Evolutionary conservation across 2,329 filamentous ascomycete genomes (phyloP), one percentile per base, ranked within the genome.

Genomic region (Pseudogymnoascus sp.): DNA sequence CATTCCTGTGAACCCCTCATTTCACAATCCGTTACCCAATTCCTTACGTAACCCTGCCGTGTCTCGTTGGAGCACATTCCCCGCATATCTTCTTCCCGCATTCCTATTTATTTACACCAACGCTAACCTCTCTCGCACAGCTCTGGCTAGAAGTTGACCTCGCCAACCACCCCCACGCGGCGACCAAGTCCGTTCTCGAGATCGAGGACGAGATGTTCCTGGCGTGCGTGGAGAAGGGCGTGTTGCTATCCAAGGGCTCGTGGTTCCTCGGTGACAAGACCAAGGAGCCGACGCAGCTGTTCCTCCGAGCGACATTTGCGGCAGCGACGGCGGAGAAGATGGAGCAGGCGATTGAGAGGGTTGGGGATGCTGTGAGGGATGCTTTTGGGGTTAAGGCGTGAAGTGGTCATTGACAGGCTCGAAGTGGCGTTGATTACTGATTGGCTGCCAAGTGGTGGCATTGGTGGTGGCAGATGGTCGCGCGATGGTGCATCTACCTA

Each of bases 151-250:
- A 83, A 61, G 78, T 95, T 16, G 82, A 91, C 68, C 84, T 85
- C 70, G 79, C 77, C 18, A 80, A 83, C 65, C 90, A 93, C 69
- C 90, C 90, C 0, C 75, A 83, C 11, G 80, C 81, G 37, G 73
- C 74, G 1, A 76, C 71, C 12, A 83, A 81, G 66, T 77, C 75
- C 59, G 78, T 91, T 55, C 74, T 83, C 23, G 84, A 85, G 37
- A 81, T 99, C 43, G 95, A 99, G 75, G 88, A 96, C 69, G 86
- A 90, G 62, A 91, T 99, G 49, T 97, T 96, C 80, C 76, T 89
- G 69, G 80, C 83, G 0, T 87, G 87, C 66, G 88, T 97, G 62
- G 83, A 87, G 3, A 83, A 88, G 69, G 89, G 90, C 21, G 90
- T 95, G 4, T 81, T 99, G 52, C 81, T 95, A 1, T 91, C 90